Conservation (phyloP, 2,329 filamentous ascomycete genomes). For the Rachicladosporium sp. region DNA sequence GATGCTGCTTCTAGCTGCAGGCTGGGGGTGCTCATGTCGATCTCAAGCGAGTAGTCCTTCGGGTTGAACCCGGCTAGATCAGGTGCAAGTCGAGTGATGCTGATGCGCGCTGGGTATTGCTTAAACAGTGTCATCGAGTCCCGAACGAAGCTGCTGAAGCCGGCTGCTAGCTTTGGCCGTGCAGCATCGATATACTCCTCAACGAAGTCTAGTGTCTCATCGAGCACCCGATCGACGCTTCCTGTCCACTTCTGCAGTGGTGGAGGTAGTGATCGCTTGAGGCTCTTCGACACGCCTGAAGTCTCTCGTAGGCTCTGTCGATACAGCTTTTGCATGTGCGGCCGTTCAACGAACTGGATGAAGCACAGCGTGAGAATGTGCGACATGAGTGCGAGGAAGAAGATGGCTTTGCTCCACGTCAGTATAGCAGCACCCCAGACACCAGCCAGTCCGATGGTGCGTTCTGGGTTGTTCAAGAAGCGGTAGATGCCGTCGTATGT, state of each 20-base stretch:
- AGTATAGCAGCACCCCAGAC: constrained; percentile 91
- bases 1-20: constrained; percentile 5
- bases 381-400: constrained; percentile 72
- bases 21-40: constrained; percentile 49
- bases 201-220: constrained; percentile 75
- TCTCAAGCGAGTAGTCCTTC: constrained; percentile 64
- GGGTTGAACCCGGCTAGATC: constrained; percentile 70
- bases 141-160: constrained; percentile 74
- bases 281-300: constrained; percentile 81
- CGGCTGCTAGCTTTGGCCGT: constrained; percentile 71
- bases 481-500: constrained; percentile 97
- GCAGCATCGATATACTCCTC: constrained; percentile 83
- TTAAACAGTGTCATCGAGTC: constrained; percentile 84
- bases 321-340: constrained; percentile 97
- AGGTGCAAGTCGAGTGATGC: constrained; percentile 64
- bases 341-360: constrained; percentile 85
- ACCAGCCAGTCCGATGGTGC: constrained; percentile 85
- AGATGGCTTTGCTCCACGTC: constrained; percentile 77
- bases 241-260: constrained; percentile 74
- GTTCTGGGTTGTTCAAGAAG: constrained; percentile 94
- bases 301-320: constrained; percentile 71
- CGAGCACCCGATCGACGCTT: constrained; percentile 75
- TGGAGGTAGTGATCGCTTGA: constrained; percentile 73
- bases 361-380: constrained; percentile 78
- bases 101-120: constrained; percentile 75